phyloP scores from a whole-genome alignment of 306 rosid species.

The Leucaena leucocephala region DNA sequence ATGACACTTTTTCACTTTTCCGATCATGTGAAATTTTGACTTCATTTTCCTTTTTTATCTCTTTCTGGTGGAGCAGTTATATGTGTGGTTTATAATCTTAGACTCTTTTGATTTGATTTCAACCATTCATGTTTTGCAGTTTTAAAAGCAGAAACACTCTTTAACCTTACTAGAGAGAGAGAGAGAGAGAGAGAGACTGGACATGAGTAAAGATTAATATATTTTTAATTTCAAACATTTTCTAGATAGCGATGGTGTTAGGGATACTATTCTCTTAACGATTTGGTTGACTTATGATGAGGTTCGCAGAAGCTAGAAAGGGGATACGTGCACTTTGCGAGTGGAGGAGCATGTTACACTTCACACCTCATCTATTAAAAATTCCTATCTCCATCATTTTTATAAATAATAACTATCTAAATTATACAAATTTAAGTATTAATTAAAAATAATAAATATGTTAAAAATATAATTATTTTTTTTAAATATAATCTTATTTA shows the following conservation, averaged over 20 bases:
- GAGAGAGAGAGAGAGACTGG: not conserved
- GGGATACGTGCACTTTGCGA: constrained; percentile 31
- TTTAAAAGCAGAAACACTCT: no score
- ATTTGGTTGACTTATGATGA: constrained; percentile 32
- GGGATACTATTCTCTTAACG: not conserved
- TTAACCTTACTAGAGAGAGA: no score
- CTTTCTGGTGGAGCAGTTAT: constrained; percentile 47
- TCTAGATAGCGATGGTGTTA: not conserved
- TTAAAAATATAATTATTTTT: no score
- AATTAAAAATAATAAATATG: no score
- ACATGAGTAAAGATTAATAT: not conserved
- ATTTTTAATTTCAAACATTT: not conserved
- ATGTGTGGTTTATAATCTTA: not conserved
- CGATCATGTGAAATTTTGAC: constrained; percentile 28
- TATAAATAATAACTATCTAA: no score
- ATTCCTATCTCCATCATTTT: no score
- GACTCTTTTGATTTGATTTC: not conserved
- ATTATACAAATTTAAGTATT: no score
- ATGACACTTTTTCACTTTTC: not conserved
- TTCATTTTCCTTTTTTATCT: not conserved
- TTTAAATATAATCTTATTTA: no score
- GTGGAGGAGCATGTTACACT: not conserved
- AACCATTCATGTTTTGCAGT: not conserved
- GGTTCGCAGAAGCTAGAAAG: constrained; percentile 12
- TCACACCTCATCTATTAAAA: not conserved